These are phyloP conservation scores for Trypanosoma lewisi DNA, from an alignment of 208 protist genomes.

Conservation along the genomic window DNA sequence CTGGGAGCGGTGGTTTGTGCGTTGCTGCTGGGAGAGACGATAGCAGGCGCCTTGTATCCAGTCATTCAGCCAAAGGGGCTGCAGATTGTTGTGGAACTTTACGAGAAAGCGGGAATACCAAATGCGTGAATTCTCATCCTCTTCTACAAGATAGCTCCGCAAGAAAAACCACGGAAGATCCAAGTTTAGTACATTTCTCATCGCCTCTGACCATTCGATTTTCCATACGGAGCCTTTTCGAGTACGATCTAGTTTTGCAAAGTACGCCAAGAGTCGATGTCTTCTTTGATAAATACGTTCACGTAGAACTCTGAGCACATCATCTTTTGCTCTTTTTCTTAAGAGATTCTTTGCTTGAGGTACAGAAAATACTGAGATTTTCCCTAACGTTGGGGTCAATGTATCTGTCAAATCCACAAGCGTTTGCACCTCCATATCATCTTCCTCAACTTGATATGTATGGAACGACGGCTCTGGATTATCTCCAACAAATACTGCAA, in stretches of 20 bases:
- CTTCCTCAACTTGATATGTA: slow-evolving; percentile 78
- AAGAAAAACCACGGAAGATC: slow-evolving; percentile 89
- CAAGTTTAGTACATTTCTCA: slow-evolving; percentile 84
- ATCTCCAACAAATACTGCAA: slow-evolving; percentile 76
- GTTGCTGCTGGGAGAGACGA: slow-evolving; percentile 74
- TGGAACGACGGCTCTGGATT: slow-evolving; percentile 67
- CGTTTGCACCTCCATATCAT: slow-evolving; percentile 62
- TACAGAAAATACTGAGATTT: slow-evolving; percentile 32
- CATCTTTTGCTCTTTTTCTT: slow-evolving; percentile 69
- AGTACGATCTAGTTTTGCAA: slow-evolving; percentile 85
- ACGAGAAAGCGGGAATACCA: slow-evolving; percentile 74
- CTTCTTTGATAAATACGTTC: slow-evolving; percentile 82
- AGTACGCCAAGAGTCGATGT: slow-evolving; percentile 84
- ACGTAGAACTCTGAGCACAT: slow-evolving; percentile 80
- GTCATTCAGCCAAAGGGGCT: slow-evolving; percentile 62
- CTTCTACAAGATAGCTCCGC: slow-evolving; percentile 71
- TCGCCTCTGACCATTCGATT: slow-evolving; percentile 89
- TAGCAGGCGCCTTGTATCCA: slow-evolving; percentile 64
- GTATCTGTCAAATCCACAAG: slow-evolving; percentile 54
- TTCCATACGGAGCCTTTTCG: slow-evolving; percentile 89
- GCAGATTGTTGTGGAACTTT: slow-evolving; percentile 74
- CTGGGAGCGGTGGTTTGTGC: slow-evolving; percentile 74
- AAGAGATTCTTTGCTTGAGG: slow-evolving; percentile 20
- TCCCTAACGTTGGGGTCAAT: slow-evolving; percentile 31
- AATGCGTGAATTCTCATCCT: slow-evolving; percentile 68